Conservation (phyloP, 2,329 filamentous ascomycete genomes). For the Talaromyces sp. region DNA sequence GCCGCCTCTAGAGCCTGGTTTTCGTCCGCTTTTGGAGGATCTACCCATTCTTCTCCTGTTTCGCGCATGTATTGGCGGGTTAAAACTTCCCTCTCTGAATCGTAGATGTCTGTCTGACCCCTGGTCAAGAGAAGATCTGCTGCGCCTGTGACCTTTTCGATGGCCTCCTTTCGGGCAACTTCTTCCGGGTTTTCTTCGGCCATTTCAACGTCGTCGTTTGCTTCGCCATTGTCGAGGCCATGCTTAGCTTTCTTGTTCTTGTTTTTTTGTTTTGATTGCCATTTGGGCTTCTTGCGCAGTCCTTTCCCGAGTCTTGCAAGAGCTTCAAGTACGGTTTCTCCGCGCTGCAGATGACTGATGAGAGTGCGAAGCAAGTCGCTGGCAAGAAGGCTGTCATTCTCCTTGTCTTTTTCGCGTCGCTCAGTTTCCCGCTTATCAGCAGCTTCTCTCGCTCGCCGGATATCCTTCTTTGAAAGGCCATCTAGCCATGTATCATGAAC, state of each 20-base stretch:
- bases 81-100: slow-evolving; percentile 77
- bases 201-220: slow-evolving; percentile 62
- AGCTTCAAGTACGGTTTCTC: slow-evolving; percentile 85
- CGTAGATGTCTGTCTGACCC: slow-evolving; percentile 86
- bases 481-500: slow-evolving; percentile 91
- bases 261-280: slow-evolving; percentile 55
- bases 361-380: slow-evolving; percentile 69
- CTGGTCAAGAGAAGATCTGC: slow-evolving; percentile 81
- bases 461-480: slow-evolving; percentile 88
- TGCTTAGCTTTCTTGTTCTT: slow-evolving; percentile 46
- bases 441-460: slow-evolving; percentile 80
- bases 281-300: slow-evolving; percentile 57
- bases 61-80: slow-evolving; percentile 79
- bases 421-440: slow-evolving; percentile 81
- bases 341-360: slow-evolving; percentile 67
- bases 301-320: slow-evolving; percentile 72
- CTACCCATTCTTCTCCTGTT: slow-evolving; percentile 80
- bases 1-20: slow-evolving; percentile 7
- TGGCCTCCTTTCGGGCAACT: slow-evolving; percentile 63
- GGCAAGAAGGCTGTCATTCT: slow-evolving; percentile 70
- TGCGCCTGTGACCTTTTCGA: slow-evolving; percentile 80
- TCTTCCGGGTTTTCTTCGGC: slow-evolving; percentile 68
- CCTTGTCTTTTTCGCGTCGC: slow-evolving; percentile 63
- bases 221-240: slow-evolving; percentile 20
- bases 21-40: slow-evolving; percentile 31